Base-by-base conservation (phyloP, 345 rosid species). In the Populus deltoides region DNA sequence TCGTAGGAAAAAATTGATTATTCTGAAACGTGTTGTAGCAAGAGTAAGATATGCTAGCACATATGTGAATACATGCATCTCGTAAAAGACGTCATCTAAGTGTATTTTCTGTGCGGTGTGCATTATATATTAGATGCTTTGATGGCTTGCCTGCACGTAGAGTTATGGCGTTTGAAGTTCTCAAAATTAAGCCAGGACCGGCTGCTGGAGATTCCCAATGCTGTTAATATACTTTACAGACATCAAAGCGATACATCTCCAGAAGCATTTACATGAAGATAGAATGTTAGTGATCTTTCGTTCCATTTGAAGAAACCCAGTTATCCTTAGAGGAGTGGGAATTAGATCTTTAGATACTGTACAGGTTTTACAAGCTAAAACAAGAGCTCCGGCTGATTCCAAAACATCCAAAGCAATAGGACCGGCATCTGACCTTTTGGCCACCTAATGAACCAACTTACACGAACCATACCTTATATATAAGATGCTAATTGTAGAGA, bases 201-300 rank as follows among this genome's bases (percentile, higher is more conserved):
- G 12, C 76, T 0, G 17, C 59, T 16, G 62, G 94, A 92, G 80
- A 79, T 90, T 49, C 81, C 90, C 45, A 85, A 85, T 80, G 72
- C 93, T 18, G 82, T 93, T 66, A 76, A 80, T 63, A 80, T 63
- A 87, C 76, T 57, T 75, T 93, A 84, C 88, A 89, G 88, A 75
- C 85, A 68, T 78, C 90, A 59, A 85, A 76, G 80, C 84, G 81
- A 80, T 74, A 71, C 78, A 36, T 66, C 29, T 36, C 70, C 68
- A 68, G 74, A 57, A 65, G 43, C 67, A 57, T 78, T 65, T 63
- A 70, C 72, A 53, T 57, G 74, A 77, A 53, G 79, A 80, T 63
- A 76, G 75, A 49, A 80, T 29, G 35, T 68, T 73, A 71, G 33
- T 25, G 29, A 27, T 25, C 53, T 33, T 25, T 41, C 36, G 47